Evolutionary conservation across 2,329 filamentous ascomycete genomes (phyloP).

Genomic region (Phaeosphaeriaceae sp.): DNA sequence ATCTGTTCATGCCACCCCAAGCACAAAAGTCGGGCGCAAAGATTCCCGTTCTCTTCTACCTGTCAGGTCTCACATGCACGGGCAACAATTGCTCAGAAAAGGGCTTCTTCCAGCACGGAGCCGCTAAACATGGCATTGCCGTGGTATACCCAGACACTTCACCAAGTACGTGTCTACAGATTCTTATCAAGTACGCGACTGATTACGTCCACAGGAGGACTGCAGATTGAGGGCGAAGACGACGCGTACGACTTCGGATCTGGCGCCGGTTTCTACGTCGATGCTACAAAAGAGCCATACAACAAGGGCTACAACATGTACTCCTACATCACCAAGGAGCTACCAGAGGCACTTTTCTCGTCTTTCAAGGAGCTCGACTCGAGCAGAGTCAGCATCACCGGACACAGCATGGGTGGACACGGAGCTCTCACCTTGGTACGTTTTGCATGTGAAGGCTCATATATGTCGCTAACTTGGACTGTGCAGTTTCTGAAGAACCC

Average conservation of each 20-base stretch:
- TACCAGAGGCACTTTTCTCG: slow-evolving; percentile 78
- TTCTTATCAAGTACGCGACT: slow-evolving; percentile 12
- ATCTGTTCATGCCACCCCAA: slow-evolving; percentile 86
- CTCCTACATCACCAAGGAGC: slow-evolving; percentile 85
- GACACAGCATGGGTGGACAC: slow-evolving; percentile 97
- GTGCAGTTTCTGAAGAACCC: slow-evolving; percentile 84
- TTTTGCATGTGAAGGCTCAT: neutral
- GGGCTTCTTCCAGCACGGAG: slow-evolving; percentile 90
- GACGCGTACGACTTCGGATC: slow-evolving; percentile 91
- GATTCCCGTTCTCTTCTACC: slow-evolving; percentile 88
- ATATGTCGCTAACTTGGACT: slow-evolving; percentile 9
- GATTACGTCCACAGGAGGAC: slow-evolving; percentile 64
- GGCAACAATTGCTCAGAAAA: slow-evolving; percentile 80
- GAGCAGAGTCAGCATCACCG: slow-evolving; percentile 79
- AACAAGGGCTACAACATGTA: slow-evolving; percentile 89
- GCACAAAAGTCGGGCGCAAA: slow-evolving; percentile 65
- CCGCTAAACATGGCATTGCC: slow-evolving; percentile 83
- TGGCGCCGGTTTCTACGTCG: slow-evolving; percentile 93
- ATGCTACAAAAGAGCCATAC: slow-evolving; percentile 81
- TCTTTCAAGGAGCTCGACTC: slow-evolving; percentile 76
- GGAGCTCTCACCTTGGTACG: slow-evolving; percentile 82
- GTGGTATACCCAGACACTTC: slow-evolving; percentile 95
- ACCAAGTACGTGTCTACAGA: slow-evolving; percentile 67
- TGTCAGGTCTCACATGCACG: slow-evolving; percentile 93
- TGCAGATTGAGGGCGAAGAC: slow-evolving; percentile 82